Base-by-base conservation (phyloP, 176 grass and related monocot species). In the Metroxylon sagu region DNA sequence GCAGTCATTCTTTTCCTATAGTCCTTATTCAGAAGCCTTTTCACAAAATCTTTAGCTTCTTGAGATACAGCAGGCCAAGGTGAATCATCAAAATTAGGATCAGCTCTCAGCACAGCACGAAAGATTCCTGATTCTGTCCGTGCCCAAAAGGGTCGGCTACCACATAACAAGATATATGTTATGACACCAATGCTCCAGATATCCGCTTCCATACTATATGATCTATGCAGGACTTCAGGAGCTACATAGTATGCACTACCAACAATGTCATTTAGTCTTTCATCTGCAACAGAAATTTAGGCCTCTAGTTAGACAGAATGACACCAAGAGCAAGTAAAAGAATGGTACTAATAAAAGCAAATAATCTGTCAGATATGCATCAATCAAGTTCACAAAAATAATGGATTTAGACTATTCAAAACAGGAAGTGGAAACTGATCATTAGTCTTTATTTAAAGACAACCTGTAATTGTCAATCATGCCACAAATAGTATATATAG, bases 151-250 rank as follows among this genome's bases (percentile, higher is more conserved):
- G 94, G 94, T 50, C 94, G 70, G 75, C 87, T 92, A 52, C 94
- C 88, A 68, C 94, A 98, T 51, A 98, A 74, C 64, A 98, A 56
- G 63, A 98, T 98, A 60, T 98, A 98, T 28, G 94, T 89, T 88
- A 98, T 89, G 48, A 98, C 94, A 53, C 94, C 94, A 75, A 98
- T 89, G 75, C 94, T 98, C 94, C 94, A 98, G 50, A 98, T 85
- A 64, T 98, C 94, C 27, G 94, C 94, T 72, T 98, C 94, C 64
- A 80, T 89, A 77, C 84, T 92, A 68, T 98, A 98, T 50, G 94
- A 98, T 83, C 94, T 98, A 65, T 98, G 94, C 54, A 93, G 74
- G 65, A 98, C 94, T 62, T 98, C 94, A 53, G 94, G 88, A 8
- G 94, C 94, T 54, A 98, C 94, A 26, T 98, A 93, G 76, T 98